Percentiles rank a stretch among this genome's conserved stretches.
Conservation (phyloP, 2,329 filamentous ascomycete genomes). For the Monilinia vaccinii-corymbosi region DNA sequence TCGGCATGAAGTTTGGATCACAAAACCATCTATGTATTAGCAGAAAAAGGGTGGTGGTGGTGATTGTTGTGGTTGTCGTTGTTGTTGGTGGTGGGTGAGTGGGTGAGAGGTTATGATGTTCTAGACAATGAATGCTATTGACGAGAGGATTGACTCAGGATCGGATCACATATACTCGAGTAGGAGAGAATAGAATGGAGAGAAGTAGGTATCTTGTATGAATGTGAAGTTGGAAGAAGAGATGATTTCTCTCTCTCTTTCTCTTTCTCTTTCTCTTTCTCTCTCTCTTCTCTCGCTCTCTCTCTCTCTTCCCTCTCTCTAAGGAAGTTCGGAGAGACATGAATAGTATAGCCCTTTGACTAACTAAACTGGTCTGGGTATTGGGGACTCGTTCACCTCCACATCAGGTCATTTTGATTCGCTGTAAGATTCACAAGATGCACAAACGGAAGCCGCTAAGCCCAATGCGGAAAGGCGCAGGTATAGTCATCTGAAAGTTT, state of each 20-base stretch:
- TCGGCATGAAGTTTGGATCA: conserved; percentile 10
- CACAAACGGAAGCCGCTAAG: neutral
- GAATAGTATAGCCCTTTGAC: neutral
- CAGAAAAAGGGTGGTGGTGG: neutral
- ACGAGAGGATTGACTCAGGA: neutral
- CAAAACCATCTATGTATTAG: neutral
- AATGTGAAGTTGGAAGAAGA: conserved; percentile 6
- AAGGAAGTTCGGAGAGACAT: conserved; percentile 3
- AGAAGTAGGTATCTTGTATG: neutral
- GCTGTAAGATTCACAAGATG: neutral
- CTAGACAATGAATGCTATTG: neutral
- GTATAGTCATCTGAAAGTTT: neutral
- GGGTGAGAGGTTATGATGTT: neutral
- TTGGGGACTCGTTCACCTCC: neutral
- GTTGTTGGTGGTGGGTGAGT: too few relatives aligned
- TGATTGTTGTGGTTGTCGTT: too few relatives aligned
- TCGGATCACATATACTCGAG: neutral
- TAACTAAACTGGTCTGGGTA: neutral
- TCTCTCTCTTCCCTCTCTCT: neutral
- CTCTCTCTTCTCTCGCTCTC: neutral
- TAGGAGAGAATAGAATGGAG: neutral
- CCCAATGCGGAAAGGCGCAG: neutral
- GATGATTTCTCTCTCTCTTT: neutral
- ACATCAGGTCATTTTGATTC: conserved; percentile 2
- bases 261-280: neutral